Evolutionary conservation across 176 grass and related monocot genomes (phyloP), one percentile per base, ranked within the genome.

Genomic region (Tuctoria greenei): DNA sequence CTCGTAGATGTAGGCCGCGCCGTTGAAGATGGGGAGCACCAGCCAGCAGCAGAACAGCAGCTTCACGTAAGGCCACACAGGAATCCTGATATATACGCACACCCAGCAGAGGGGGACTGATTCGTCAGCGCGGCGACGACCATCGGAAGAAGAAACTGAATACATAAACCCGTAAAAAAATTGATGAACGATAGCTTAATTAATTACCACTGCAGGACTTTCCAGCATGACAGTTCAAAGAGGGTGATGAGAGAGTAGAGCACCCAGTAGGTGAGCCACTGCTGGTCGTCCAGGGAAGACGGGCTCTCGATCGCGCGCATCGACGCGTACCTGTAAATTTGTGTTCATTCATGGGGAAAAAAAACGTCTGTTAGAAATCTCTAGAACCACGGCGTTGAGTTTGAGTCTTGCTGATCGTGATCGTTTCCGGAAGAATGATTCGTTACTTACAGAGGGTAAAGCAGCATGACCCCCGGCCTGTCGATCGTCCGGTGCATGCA

Each of bases 261-360:
- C n/a, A 83, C 72, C 95, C 95, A 99, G 75, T 99, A 99, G 27
- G 95, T 95, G 36, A 99, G 91, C 95, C 95, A 99, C 62, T 99
- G 95, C 85, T 99, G 95, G 72, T 99, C 95, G 73, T 99, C 95
- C 58, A 99, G 49, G 40, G 73, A 6, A 59, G 95, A 92, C 66
- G 95, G 91, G 76, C 87, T 92, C 85, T 99, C 95, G 39, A 99
- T 99, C n/a, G 95, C 95, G 11, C 91, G 95, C 84, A 89, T 87
- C 1, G 95, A 95, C 6, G 95, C 89, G 18, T 95, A 99, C 25
- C 95, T 99, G 74, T 16, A 0, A 51, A 72, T 64, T 76, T 81
- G 42, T n/a, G 24, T 64, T 27, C 25, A 26, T 17, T n/a, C n/a
- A n/a, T n/a, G n/a, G n/a, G 21, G 17, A 51, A 51, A 84, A 64